phyloP scores from a whole-genome alignment of 2,329 filamentous ascomycete species.

The Fusarium temperatum region DNA sequence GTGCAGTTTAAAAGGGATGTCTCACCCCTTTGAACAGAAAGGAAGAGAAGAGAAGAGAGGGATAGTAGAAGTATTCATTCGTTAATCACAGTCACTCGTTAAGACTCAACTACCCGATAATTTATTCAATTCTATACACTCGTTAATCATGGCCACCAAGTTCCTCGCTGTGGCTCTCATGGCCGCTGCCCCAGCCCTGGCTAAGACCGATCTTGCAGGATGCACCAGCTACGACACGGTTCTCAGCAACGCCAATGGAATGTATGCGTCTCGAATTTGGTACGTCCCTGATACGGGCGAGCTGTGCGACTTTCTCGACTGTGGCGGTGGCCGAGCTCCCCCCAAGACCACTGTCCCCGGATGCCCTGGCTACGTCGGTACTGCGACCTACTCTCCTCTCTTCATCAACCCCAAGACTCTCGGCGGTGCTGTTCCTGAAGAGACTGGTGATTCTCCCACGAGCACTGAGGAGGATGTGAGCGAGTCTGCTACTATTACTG shows the following conservation, averaged over 20 bases:
- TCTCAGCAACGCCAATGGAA: slow-evolving; percentile 40
- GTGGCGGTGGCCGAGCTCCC: slow-evolving; percentile 72
- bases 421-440: slow-evolving; percentile 3
- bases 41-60: background rate
- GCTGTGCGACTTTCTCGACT: slow-evolving; percentile 71
- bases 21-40: background rate
- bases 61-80: slow-evolving; percentile 5
- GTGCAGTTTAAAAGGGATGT: slow-evolving; percentile 19
- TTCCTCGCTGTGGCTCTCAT: slow-evolving; percentile 40
- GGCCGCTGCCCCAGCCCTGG: slow-evolving; percentile 48
- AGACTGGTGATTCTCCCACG: slow-evolving; percentile 4
- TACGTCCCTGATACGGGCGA: slow-evolving; percentile 71
- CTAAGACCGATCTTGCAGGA: slow-evolving; percentile 57
- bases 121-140: slow-evolving; percentile 7
- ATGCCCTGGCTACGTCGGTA: slow-evolving; percentile 64
- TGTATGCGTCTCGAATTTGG: slow-evolving; percentile 61
- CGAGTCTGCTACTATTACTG: slow-evolving; percentile 27
- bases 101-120: background rate
- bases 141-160: slow-evolving; percentile 41
- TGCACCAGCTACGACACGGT: slow-evolving; percentile 54
- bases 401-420: slow-evolving; percentile 54
- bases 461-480: slow-evolving; percentile 1
- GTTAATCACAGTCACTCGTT: background rate
- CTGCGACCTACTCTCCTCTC: slow-evolving; percentile 61
- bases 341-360: slow-evolving; percentile 71